Conservation (phyloP, 208 protist genomes). For the Trypanosoma cruzi region DNA sequence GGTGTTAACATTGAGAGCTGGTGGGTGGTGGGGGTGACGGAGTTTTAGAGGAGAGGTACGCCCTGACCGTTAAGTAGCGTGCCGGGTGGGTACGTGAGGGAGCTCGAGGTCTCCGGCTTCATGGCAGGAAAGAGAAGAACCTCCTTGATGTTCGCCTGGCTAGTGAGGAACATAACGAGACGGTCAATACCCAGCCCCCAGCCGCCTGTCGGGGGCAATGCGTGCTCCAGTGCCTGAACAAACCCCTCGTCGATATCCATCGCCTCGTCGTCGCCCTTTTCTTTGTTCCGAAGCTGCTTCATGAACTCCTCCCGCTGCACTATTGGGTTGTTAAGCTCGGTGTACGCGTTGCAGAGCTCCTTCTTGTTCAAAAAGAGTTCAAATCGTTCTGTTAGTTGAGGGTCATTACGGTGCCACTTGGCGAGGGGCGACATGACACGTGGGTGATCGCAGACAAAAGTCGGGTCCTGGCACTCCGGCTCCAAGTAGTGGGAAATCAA, state of each 20-base stretch:
- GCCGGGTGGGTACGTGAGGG: constrained; percentile 53
- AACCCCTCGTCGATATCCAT: constrained; percentile 98
- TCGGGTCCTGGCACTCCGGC: constrained; percentile 97
- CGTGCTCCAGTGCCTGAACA: constrained; percentile 97
- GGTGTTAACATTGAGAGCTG: no score
- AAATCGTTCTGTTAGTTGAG: constrained; percentile 98
- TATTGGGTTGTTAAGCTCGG: constrained; percentile 99
- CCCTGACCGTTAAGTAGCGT: constrained; percentile 79
- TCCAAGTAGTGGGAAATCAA: constrained; percentile 97
- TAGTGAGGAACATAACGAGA: constrained; percentile 99
- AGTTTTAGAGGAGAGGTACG: constrained; percentile 61
- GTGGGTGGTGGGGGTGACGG: not conserved
- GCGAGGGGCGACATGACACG: constrained; percentile 99
- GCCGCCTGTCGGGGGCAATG: constrained; percentile 98
- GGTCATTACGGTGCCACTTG: constrained; percentile 97
- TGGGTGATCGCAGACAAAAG: constrained; percentile 99
- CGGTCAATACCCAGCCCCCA: constrained; percentile 99
- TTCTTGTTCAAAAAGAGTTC: constrained; percentile 99
- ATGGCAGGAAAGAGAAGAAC: constrained; percentile 94
- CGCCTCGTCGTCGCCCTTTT: constrained; percentile 98
- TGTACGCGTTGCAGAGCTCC: constrained; percentile 99
- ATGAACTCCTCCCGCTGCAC: constrained; percentile 99
- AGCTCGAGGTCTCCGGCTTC: constrained; percentile 78
- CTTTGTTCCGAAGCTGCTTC: constrained; percentile 94
- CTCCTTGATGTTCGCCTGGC: constrained; percentile 99